These are phyloP conservation scores for Candida smagusa DNA, from an alignment of 1,139 yeast genomes.

Conservation along the genomic window DNA sequence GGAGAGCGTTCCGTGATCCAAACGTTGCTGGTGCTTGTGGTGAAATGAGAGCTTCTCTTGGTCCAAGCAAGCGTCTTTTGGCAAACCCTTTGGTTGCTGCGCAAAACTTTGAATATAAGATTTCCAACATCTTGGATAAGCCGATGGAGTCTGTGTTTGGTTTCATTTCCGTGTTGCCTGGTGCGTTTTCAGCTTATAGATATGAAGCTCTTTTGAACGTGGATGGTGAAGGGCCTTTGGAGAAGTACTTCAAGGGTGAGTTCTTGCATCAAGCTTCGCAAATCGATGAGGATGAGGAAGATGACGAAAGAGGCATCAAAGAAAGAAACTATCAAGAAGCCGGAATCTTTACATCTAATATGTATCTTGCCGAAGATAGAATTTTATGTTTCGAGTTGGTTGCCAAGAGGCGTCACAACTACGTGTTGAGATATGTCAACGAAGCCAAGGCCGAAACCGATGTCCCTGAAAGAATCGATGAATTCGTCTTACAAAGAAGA, in stretches of 20 bases:
- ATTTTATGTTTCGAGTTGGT: slow-evolving; percentile 79
- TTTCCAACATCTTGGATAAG: slow-evolving; percentile 77
- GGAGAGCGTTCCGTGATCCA: slow-evolving; percentile 73
- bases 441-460: slow-evolving; percentile 81
- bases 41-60: slow-evolving; percentile 70
- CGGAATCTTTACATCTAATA: slow-evolving; percentile 76
- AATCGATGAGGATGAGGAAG: slow-evolving; percentile 31
- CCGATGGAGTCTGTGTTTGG: slow-evolving; percentile 85
- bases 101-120: slow-evolving; percentile 81
- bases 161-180: slow-evolving; percentile 77
- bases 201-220: slow-evolving; percentile 67
- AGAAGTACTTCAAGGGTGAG: slow-evolving; percentile 78
- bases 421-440: slow-evolving; percentile 69
- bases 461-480: slow-evolving; percentile 73
- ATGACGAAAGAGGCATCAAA: slow-evolving; percentile 42
- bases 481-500: slow-evolving; percentile 73
- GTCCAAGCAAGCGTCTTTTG: slow-evolving; percentile 51
- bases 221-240: slow-evolving; percentile 68
- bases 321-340: slow-evolving; percentile 44
- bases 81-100: slow-evolving; percentile 78
- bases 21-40: slow-evolving; percentile 90
- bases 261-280: slow-evolving; percentile 53
- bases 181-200: slow-evolving; percentile 83
- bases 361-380: slow-evolving; percentile 85
- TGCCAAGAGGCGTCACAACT: slow-evolving; percentile 60